Conservation (phyloP, 164 flowering plant species). For the Kalanchoe fedtschenkoi region DNA sequence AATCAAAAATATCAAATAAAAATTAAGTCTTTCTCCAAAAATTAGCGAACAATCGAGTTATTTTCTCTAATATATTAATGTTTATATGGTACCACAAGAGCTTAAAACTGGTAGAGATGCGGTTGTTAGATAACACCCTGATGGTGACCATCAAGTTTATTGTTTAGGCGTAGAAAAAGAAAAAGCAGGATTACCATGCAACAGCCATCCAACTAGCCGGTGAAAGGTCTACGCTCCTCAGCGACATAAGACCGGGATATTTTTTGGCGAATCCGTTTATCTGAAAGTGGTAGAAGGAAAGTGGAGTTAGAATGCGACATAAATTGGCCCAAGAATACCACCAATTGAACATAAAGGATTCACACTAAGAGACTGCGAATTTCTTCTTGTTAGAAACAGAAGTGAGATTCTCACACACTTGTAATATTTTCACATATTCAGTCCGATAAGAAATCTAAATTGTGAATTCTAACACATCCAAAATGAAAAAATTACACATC, state of each 20-base stretch:
- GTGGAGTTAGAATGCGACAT: neutral
- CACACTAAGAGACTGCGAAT: no score
- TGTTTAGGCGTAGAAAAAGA: neutral
- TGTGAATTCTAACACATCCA: neutral
- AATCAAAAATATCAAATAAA: neutral
- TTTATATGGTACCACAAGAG: no score
- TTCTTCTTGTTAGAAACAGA: no score
- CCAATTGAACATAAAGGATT: neutral
- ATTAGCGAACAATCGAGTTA: no score
- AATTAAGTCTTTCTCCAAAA: no score
- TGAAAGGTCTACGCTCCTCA: slow-evolving; percentile 78
- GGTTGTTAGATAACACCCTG: no score
- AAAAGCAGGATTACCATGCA: slow-evolving; percentile 37
- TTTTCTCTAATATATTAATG: no score
- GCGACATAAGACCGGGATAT: slow-evolving; percentile 64
- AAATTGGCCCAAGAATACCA: neutral
- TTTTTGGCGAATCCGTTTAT: slow-evolving; percentile 45
- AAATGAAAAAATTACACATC: neutral
- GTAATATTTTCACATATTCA: no score
- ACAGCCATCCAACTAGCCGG: slow-evolving; percentile 95
- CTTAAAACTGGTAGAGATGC: no score
- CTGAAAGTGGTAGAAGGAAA: slow-evolving; percentile 25
- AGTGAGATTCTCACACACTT: no score
- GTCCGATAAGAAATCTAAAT: neutral
- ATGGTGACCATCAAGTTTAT: no score